A percentile compares a stretch with the other conserved stretches of the same genome.
Conservation (phyloP, 495 filamentous ascomycete species). For the Aspergillus haitiensis region DNA sequence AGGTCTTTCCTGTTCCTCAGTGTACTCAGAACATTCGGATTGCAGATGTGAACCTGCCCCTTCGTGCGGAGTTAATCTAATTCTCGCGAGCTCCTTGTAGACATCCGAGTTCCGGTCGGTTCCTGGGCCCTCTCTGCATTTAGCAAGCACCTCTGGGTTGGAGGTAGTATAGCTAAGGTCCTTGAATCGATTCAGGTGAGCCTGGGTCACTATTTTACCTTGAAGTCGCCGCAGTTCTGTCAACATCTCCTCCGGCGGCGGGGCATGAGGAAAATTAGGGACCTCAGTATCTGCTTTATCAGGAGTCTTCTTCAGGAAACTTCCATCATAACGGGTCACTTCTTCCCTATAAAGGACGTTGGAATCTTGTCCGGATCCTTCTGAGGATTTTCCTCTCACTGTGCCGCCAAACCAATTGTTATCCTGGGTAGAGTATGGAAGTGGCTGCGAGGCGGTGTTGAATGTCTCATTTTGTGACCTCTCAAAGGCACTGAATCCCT, state of each 20-base stretch:
- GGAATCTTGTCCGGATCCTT: neutral
- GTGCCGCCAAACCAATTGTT: neutral
- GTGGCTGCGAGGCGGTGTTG: neutral
- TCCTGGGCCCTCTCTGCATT: conserved; percentile 27
- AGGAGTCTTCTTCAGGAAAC: neutral
- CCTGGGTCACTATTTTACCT: conserved; percentile 17
- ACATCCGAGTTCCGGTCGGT: conserved; percentile 20
- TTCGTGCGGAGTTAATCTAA: conserved; percentile 7
- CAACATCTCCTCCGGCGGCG: neutral
- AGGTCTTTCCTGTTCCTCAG: neutral
- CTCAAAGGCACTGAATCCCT: neutral
- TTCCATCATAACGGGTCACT: too few species aligned
- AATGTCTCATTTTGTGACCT: neutral
- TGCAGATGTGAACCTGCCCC: neutral
- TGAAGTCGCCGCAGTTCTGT: conserved; percentile 22
- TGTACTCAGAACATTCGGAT: neutral
- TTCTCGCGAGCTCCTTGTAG: conserved; percentile 18
- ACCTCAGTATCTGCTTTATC: neutral
- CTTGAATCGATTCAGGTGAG: conserved; percentile 18
- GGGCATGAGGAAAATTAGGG: neutral
- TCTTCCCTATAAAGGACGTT: neutral
- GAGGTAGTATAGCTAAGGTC: conserved; percentile 11
- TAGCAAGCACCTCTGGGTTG: conserved; percentile 22
- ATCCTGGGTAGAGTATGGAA: neutral
- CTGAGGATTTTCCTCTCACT: neutral